Conservation (phyloP, 1,284 basidiomycete genomes). For the Clitocybe nebularis region DNA sequence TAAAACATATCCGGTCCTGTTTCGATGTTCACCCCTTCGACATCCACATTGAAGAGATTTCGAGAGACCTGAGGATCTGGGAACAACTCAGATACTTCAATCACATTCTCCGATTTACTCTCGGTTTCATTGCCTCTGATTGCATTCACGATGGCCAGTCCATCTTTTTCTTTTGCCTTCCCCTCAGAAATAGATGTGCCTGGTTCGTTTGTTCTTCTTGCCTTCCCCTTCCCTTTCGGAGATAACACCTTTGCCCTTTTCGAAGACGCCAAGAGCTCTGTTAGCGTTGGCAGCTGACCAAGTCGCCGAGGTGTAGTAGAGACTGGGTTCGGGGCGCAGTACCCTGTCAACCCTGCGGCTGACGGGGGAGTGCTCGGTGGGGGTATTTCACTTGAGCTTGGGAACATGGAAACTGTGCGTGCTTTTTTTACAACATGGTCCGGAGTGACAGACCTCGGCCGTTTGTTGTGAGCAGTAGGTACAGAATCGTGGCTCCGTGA, state of each 20-base stretch:
- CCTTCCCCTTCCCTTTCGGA: constrained; percentile 2
- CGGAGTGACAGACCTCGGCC: constrained; percentile 16
- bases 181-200: background rate
- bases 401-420: constrained; percentile 2
- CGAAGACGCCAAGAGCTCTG: constrained; percentile 20
- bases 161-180: background rate
- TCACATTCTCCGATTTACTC: background rate
- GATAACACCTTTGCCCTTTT: constrained; percentile 12
- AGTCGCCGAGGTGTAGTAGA: constrained; percentile 13
- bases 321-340: constrained; percentile 1
- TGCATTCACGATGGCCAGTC: too few relatives aligned
- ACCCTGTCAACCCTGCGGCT: background rate
- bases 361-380: constrained; percentile 6
- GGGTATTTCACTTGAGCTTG: constrained; percentile 2
- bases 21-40: background rate
- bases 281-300: constrained; percentile 15
- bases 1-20: constrained; percentile 6
- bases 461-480: constrained; percentile 3
- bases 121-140: too few relatives aligned
- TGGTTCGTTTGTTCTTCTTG: background rate
- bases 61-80: background rate
- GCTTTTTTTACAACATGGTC: constrained; percentile 16
- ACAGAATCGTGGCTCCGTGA: constrained; percentile 5
- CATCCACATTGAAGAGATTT: too few relatives aligned
- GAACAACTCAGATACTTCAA: background rate